A percentile compares a stretch with the other conserved stretches of the same genome.
These are phyloP conservation scores for Tetradesmus obliquus DNA, from an alignment of 139 green algal genomes.

Conservation along the genomic window DNA sequence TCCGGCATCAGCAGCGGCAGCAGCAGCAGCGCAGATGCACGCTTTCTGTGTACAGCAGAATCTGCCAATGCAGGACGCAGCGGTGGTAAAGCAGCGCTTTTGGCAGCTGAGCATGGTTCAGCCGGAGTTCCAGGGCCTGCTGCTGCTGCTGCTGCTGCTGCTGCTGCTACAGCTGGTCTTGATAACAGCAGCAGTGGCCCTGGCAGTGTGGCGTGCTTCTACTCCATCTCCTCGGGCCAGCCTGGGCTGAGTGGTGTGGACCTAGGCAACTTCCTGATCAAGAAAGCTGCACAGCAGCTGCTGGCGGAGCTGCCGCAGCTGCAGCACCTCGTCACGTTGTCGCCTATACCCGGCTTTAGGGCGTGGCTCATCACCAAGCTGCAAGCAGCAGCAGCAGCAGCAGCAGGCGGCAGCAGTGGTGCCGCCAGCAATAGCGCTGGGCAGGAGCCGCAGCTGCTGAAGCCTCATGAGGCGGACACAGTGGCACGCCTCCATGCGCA, in stretches of 20 bases:
- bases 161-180: neutral
- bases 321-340: slow-evolving; percentile 76
- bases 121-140: neutral
- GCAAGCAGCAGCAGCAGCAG: slow-evolving; percentile 30
- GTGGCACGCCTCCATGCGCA: neutral
- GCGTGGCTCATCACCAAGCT: slow-evolving; percentile 71
- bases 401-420: neutral
- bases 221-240: slow-evolving; percentile 82
- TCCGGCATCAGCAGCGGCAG: slow-evolving; percentile 20
- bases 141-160: slow-evolving; percentile 21
- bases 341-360: slow-evolving; percentile 79
- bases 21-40: slow-evolving; percentile 21
- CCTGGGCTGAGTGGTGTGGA: slow-evolving; percentile 81
- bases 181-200: neutral
- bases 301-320: slow-evolving; percentile 65
- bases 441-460: slow-evolving; percentile 10
- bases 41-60: slow-evolving; percentile 1
- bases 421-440: neutral
- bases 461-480: neutral
- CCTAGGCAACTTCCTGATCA: slow-evolving; percentile 88
- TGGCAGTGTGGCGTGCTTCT: slow-evolving; percentile 76
- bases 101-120: neutral
- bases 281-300: slow-evolving; percentile 59
- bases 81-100: neutral
- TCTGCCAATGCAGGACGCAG: neutral